A percentile compares a stretch with the other conserved stretches of the same genome.
Evolutionary conservation across 345 rosid genomes (phyloP).

Genomic region (Eucalyptus regnans): DNA sequence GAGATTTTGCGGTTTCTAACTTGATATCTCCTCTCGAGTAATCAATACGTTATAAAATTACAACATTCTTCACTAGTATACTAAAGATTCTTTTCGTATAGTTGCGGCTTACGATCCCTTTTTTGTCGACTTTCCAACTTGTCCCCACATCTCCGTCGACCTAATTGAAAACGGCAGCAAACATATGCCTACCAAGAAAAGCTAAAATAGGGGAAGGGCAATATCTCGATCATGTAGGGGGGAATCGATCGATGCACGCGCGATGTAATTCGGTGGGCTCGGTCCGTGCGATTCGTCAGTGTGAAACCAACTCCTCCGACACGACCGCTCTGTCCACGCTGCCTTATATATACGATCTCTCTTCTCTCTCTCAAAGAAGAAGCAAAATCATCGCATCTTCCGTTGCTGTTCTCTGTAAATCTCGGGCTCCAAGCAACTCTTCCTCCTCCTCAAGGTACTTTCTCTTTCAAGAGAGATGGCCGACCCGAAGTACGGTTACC

Average conservation of each 20-base stretch:
- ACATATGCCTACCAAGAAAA: not conserved
- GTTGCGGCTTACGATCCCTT: not conserved
- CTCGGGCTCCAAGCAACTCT: not conserved
- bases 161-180: not conserved
- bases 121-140: not conserved
- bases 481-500: constrained; percentile 41
- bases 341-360: not conserved
- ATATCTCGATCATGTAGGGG: not conserved
- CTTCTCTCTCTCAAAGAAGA: not conserved
- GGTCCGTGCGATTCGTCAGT: not conserved
- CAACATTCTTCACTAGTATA: not conserved
- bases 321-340: not conserved
- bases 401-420: not conserved
- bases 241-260: not conserved
- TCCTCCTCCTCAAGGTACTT: not conserved
- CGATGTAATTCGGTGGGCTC: not conserved
- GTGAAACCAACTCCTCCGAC: not conserved
- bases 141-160: not conserved
- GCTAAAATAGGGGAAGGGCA: not conserved
- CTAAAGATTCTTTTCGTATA: not conserved
- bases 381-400: not conserved
- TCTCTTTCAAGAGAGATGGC: constrained; percentile 6
- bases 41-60: not conserved
- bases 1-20: not conserved
- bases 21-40: not conserved